Base-by-base conservation (phyloP, 2,329 filamentous ascomycete species). In the Calonectria crousiana region DNA sequence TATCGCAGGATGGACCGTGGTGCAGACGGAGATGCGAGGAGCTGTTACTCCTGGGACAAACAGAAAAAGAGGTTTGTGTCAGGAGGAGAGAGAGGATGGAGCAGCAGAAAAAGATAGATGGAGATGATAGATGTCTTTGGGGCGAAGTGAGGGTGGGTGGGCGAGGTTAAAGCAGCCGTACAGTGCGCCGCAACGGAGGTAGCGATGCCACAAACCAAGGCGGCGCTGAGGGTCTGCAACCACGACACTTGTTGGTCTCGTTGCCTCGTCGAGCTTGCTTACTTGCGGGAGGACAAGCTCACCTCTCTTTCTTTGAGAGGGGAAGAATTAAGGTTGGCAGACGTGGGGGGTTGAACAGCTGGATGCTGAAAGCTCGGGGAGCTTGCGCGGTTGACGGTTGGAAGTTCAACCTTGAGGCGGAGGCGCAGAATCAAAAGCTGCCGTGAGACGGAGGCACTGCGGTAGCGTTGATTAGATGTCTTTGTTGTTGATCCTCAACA, bases 71-170 rank as follows among this genome's bases (percentile, higher is more conserved):
- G 66, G 41, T 53, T 69, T 69, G 75, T 79, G 79, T 79, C 78
- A 71, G 72, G 77, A 76, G 74, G 67, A 78, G 72, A 69, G 69
- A 69, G 69, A 75, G 76, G 77, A 78, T 76, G 78, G 74, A 76
- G 75, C 72, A 34, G 74, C 74, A 52, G 74, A 68, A 73, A 78
- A 78, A 67, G 69, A 60, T 62, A 73, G 75, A 75, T 78, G 78
- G 78, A 80, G 74, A 78, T 79, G 78, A 79, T 80, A 78, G 78
- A 79, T 70, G 79, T 79, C 76, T 73, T 79, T 81, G 78, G 79
- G 79, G 79, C 79, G 79, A 80, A 77, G 77, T 75, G 73, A 77
- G 73, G 74, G 79, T 79, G 78, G 78, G 77, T 79, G 78, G 77
- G 78, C 73, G 79, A 78, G 75, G 74, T 74, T 73, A 74, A 78